Base-by-base conservation (phyloP, 1,284 basidiomycete genomes). In the Ustilago vetiveriae region DNA sequence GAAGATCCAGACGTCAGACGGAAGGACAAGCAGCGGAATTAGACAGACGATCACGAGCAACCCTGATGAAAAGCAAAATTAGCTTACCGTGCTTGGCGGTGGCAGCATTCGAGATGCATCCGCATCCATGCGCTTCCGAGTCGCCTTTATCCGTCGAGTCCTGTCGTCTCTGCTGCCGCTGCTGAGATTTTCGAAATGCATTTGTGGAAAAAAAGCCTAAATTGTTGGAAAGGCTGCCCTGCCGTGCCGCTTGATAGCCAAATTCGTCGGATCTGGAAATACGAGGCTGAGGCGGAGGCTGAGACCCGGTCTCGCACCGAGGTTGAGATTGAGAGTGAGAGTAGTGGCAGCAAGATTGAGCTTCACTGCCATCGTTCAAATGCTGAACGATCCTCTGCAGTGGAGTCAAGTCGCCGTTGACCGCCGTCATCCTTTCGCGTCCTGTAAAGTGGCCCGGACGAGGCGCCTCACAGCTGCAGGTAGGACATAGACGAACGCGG, bases 381-480 rank as follows among this genome's bases (percentile, higher is more conserved):
- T n/a, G n/a, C n/a, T n/a, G n/a, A n/a, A n/a, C n/a, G n/a, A n/a
- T n/a, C n/a, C n/a, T 16, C 33, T 6, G 13, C 33, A 16, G 33
- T 35, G 13, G 16, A 35, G 33, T n/a, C 16, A 30, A 49, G 22
- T 10, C 17, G 19, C 19, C 43, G 23, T 38, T n/a, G n/a, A n/a
- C n/a, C n/a, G n/a, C n/a, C n/a, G n/a, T n/a, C n/a, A n/a, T n/a
- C 21, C 6, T 17, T 37, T 30, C 49, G 40, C 50, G 26, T 44
- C 33, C 26, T 27, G 38, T 40, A 40, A 26, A 40, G 23, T 24
- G 23, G 38, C 16, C 19, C 9, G 36, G 6, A 37, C 13, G 27
- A 7, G 7, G 7, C 13, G 6, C 13, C 27, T 6, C 6, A 8
- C 29, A 19, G 19, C 42, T 19, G 36, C 36, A 37, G 17, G 21